A percentile compares a stretch with the other conserved stretches of the same genome.
These are phyloP conservation scores for Boletus insuetus DNA, from an alignment of 768 basidiomycete genomes.

Conservation along the genomic window DNA sequence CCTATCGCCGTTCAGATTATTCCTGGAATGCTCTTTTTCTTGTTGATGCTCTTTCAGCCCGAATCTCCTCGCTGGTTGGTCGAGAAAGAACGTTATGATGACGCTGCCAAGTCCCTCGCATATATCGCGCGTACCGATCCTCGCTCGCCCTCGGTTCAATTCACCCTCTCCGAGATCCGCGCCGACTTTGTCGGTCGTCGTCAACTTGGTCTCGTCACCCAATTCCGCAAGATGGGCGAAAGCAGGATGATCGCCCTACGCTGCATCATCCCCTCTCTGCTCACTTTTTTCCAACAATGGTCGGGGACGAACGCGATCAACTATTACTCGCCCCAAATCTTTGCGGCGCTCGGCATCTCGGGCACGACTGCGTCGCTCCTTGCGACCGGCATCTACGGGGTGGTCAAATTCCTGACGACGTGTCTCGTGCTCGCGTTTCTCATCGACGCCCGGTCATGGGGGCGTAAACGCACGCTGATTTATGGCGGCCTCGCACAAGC, in stretches of 20 bases:
- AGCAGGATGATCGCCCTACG: constrained; percentile 27
- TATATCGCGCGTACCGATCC: constrained; percentile 25
- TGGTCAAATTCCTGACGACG: constrained; percentile 37
- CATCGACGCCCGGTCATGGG: constrained; percentile 34
- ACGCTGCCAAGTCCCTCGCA: constrained; percentile 32
- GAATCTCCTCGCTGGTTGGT: constrained; percentile 44
- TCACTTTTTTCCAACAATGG: constrained; percentile 40
- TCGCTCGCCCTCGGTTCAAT: constrained; percentile 27
- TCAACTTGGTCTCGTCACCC: constrained; percentile 21
- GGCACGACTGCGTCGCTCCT: constrained; percentile 32
- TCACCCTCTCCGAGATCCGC: constrained; percentile 35
- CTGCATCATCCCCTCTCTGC: constrained; percentile 32
- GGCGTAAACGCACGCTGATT: constrained; percentile 36
- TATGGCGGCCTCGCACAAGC: constrained; percentile 37
- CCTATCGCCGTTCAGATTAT: constrained; percentile 39
- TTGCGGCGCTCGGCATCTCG: constrained; percentile 34
- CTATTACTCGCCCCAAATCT: constrained; percentile 40
- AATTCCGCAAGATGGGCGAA: constrained; percentile 35
- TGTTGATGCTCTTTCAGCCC: constrained; percentile 37
- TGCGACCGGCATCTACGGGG: constrained; percentile 41
- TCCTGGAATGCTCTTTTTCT: constrained; percentile 37
- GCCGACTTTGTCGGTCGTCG: constrained; percentile 35
- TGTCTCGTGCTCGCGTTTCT: constrained; percentile 34
- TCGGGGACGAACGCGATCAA: constrained; percentile 42
- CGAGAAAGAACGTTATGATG: constrained; percentile 33